Evolutionary conservation across 441 rosid genomes (phyloP), one percentile per base, ranked within the genome.

Genomic region (Dalechampia spathulata): DNA sequence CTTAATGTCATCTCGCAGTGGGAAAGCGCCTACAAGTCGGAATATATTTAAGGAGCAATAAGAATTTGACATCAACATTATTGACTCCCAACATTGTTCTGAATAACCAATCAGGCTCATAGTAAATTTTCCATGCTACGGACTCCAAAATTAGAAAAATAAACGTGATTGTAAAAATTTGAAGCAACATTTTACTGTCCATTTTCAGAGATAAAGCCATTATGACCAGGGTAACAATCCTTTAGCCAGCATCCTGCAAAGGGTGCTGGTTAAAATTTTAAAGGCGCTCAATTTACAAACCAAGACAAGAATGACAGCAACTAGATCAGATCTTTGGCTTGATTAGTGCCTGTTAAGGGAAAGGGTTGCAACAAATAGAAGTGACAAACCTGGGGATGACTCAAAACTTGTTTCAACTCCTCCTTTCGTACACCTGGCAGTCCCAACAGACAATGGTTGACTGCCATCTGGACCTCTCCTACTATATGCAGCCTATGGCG

Each of bases 401-500:
- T 90, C 58, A 87, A 64, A 62, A 90, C 93, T 54, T 75, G 65
- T 72, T 82, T 83, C 45, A 93, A 26, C 13, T 93, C 95, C 63
- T 83, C 85, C 57, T 71, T 75, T 21, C 2, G 61, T 13, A 83
- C 86, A 52, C 99, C 96, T 51, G 89, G 86, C 63, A 85, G 70
- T 46, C 81, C 97, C 55, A 93, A 67, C 62, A 93, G 94, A 65
- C 99, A 90, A 66, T 89, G 96, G 58, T 82, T 85, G 39, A 93
- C 81, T 57, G 61, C 78, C 74, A 93, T 41, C 36, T 79, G 90
- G 46, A 93, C 97, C 75, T 93, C 99, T 53, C 90, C 92, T 9
- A 83, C 96, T 57, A 90, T 93, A 74, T 93, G 95, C 72, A 93
- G 80, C 75, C 96, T 85, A 72, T 90, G 99, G 36, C 95, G 87